Conservation (phyloP, 345 rosid genomes). For the Brassica juncea region DNA sequence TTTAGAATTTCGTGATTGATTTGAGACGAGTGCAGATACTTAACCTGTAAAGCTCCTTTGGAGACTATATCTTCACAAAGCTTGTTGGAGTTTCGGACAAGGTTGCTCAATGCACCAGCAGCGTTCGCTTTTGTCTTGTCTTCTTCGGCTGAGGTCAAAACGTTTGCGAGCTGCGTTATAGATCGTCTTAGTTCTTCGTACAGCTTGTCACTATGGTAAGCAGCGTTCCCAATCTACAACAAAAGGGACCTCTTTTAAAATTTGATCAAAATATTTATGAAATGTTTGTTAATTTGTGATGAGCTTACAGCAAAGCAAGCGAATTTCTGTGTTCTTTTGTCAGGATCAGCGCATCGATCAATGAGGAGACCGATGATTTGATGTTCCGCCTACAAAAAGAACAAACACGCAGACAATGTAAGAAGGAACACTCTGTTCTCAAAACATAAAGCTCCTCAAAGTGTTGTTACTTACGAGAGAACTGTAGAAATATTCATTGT, state of each 20-base stretch:
- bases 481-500: conserved; percentile 78
- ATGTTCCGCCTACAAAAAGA: conserved; percentile 60
- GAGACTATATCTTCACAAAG: conserved; percentile 90
- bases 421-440: conserved; percentile 25
- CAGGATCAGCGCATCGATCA: conserved; percentile 92
- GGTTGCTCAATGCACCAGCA: conserved; percentile 96
- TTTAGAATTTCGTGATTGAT: not conserved
- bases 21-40: not conserved
- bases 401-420: conserved; percentile 9
- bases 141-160: conserved; percentile 77
- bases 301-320: conserved; percentile 94
- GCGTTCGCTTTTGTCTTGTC: conserved; percentile 98
- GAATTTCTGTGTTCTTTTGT: conserved; percentile 86
- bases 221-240: conserved; percentile 88
- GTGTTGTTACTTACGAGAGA: conserved; percentile 58
- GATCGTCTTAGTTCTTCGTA: conserved; percentile 86
- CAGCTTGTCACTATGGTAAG: conserved; percentile 80
- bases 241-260: not conserved
- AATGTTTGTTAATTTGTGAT: not conserved
- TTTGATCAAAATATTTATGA: not conserved
- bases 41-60: conserved; percentile 93
- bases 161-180: conserved; percentile 74
- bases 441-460: conserved; percentile 4
- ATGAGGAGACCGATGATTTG: conserved; percentile 70
- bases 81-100: conserved; percentile 87